A percentile compares a stretch with the other conserved stretches of the same genome.
Evolutionary conservation across 2,329 filamentous ascomycete genomes (phyloP).

Genomic region (Aspergillus latus): DNA sequence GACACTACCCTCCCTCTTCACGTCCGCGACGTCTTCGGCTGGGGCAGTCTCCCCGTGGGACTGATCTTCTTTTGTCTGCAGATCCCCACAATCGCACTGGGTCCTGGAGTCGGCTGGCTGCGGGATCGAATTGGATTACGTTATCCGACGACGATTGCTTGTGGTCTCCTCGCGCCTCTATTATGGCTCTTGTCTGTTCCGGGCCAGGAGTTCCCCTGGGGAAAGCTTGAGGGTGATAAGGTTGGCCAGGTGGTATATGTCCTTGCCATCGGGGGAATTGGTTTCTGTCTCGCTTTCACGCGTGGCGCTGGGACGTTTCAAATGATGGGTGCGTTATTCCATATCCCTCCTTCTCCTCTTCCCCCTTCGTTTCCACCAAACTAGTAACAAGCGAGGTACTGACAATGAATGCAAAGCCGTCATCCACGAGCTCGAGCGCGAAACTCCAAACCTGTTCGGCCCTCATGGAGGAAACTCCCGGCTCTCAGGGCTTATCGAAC

Average conservation of each 20-base stretch:
- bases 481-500: slow-evolving; percentile 23
- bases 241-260: slow-evolving; percentile 26
- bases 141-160: slow-evolving; percentile 24
- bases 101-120: slow-evolving; percentile 58
- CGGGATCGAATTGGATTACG: slow-evolving; percentile 27
- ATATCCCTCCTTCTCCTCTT: not conserved
- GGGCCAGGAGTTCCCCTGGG: slow-evolving; percentile 29
- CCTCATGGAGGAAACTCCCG: slow-evolving; percentile 27
- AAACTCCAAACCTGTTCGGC: slow-evolving; percentile 28
- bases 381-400: not conserved
- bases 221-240: slow-evolving; percentile 12
- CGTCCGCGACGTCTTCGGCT: slow-evolving; percentile 53
- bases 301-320: slow-evolving; percentile 30
- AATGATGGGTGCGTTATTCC: slow-evolving; percentile 24
- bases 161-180: slow-evolving; percentile 18
- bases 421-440: slow-evolving; percentile 18
- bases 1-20: slow-evolving; percentile 59
- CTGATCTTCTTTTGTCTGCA: slow-evolving; percentile 59
- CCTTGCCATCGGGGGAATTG: slow-evolving; percentile 19
- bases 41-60: slow-evolving; percentile 56
- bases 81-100: slow-evolving; percentile 56
- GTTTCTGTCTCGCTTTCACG: slow-evolving; percentile 22
- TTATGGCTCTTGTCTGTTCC: slow-evolving; percentile 29
- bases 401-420: slow-evolving; percentile 15
- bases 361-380: not conserved